Conservation (phyloP, 23 red algal genomes). For the Cyanidioschyzon merolae region DNA sequence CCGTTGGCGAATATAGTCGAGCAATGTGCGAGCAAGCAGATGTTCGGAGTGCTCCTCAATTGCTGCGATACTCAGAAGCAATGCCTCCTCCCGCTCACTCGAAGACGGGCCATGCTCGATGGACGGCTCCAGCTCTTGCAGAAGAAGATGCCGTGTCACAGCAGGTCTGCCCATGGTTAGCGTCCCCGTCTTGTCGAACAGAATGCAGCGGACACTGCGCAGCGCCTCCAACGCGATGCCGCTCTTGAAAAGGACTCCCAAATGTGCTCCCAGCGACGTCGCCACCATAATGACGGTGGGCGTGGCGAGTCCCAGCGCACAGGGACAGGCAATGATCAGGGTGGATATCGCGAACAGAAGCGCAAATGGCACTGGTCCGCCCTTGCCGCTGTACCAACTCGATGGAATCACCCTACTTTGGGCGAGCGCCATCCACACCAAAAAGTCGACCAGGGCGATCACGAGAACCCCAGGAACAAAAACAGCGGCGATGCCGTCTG, state of each 20-base stretch:
- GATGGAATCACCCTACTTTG: conserved; percentile 31
- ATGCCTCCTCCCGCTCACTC: neutral
- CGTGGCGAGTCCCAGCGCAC: conserved; percentile 90
- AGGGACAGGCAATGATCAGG: conserved; percentile 94
- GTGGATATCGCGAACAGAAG: conserved; percentile 78
- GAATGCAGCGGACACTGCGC: conserved; percentile 29
- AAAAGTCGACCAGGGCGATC: conserved; percentile 42
- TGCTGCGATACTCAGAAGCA: conserved; percentile 14
- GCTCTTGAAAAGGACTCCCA: conserved; percentile 58
- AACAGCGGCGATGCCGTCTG: conserved; percentile 61
- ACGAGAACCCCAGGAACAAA: conserved; percentile 73
- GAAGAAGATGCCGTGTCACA: conserved; percentile 20
- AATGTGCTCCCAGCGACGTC: conserved; percentile 41
- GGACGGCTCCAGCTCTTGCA: neutral
- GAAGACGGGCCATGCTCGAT: neutral
- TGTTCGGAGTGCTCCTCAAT: conserved; percentile 49
- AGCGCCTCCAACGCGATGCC: conserved; percentile 45
- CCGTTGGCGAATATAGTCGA: conserved; percentile 15
- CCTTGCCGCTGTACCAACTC: conserved; percentile 41
- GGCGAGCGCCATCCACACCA: conserved; percentile 46
- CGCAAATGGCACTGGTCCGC: conserved; percentile 62
- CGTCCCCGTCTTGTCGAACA: conserved; percentile 98
- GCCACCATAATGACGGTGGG: conserved; percentile 89
- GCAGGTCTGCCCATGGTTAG: conserved; percentile 61
- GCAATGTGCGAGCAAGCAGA: conserved; percentile 47